A percentile compares a stretch with the other conserved stretches of the same genome.
These are phyloP conservation scores for Cystofilobasidium capitatum DNA, from an alignment of 768 basidiomycete species.

Conservation along the genomic window DNA sequence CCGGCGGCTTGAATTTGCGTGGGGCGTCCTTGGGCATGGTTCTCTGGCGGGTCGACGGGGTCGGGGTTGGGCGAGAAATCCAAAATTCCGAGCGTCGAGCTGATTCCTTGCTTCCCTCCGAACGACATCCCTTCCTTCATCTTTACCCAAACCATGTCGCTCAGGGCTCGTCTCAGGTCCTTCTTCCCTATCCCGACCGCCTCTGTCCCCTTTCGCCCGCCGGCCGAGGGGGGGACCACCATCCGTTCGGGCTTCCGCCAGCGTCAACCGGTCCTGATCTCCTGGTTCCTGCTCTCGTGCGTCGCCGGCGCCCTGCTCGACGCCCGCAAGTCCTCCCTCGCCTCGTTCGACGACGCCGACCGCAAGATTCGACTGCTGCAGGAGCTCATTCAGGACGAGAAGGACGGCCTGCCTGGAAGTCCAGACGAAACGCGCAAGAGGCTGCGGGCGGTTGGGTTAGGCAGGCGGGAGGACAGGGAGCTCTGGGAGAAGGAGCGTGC, in stretches of 20 bases:
- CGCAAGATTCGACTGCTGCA: neutral
- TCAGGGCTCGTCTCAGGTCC: neutral
- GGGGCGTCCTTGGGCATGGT: conserved; percentile 8
- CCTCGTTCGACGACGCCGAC: neutral
- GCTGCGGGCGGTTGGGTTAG: neutral
- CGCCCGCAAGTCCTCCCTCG: neutral
- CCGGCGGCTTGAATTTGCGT: conserved; percentile 3
- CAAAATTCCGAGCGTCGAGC: neutral
- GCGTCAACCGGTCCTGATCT: neutral
- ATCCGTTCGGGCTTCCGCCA: neutral
- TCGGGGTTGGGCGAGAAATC: neutral
- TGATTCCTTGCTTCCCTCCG: neutral
- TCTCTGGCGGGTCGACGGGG: neutral
- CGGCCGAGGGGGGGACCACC: neutral
- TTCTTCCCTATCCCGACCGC: neutral
- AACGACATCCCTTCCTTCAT: neutral
- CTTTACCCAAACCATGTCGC: neutral
- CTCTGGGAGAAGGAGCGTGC: neutral
- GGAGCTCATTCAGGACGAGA: neutral
- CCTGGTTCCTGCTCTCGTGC: conserved; percentile 5
- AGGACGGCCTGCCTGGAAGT: neutral
- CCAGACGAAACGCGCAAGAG: neutral
- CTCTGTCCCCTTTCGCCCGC: neutral
- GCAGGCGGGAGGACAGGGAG: neutral
- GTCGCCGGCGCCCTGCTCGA: neutral